phyloP scores from a whole-genome alignment of 2,329 filamentous ascomycete species.

The Aspergillus candidus region DNA sequence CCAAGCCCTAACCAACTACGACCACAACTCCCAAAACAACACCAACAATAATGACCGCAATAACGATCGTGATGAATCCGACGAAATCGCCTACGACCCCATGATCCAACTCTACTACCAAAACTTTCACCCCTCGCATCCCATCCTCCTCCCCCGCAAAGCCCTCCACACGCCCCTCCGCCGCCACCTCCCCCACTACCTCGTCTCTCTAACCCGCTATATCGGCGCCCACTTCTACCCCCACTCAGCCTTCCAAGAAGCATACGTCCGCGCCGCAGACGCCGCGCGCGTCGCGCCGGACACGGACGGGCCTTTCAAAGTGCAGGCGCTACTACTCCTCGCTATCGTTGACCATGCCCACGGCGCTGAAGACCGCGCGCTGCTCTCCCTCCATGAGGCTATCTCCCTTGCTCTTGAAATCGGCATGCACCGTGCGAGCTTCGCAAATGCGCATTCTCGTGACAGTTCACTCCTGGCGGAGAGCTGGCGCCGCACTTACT shows the following conservation, averaged over 20 bases:
- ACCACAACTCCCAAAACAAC: no score
- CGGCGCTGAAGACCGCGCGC: constrained; percentile 19
- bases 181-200: constrained; percentile 35
- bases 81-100: constrained; percentile 16
- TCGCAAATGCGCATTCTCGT: constrained; percentile 27
- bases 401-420: constrained; percentile 65
- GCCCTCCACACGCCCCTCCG: constrained; percentile 17
- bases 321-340: constrained; percentile 28
- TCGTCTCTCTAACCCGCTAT: constrained; percentile 45
- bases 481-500: constrained; percentile 80
- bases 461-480: constrained; percentile 66
- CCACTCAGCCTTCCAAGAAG: constrained; percentile 18
- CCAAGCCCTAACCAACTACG: not conserved
- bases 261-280: constrained; percentile 16
- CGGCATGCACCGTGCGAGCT: constrained; percentile 62
- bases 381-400: constrained; percentile 50
- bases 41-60: not conserved
- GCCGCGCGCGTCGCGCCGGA: constrained; percentile 8
- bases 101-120: constrained; percentile 46
- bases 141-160: constrained; percentile 44
- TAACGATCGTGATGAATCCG: not conserved
- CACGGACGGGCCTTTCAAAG: constrained; percentile 21
- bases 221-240: constrained; percentile 47
- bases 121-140: constrained; percentile 47
- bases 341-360: constrained; percentile 26